These are phyloP conservation scores for Suillus luteus DNA, from an alignment of 768 basidiomycete genomes.

Conservation along the genomic window DNA sequence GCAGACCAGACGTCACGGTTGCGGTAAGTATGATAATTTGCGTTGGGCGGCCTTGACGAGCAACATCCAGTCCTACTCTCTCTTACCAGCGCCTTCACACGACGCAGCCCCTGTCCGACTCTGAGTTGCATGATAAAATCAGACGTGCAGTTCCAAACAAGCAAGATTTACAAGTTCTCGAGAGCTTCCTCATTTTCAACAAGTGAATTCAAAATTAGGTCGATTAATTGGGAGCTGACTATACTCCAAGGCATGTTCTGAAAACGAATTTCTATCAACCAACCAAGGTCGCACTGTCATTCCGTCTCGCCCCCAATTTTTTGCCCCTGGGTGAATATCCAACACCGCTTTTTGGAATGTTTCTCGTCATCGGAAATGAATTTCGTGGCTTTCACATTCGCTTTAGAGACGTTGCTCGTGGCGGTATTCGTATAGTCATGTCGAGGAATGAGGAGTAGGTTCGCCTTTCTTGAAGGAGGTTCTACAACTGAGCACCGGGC, in stretches of 20 bases:
- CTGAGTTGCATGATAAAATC: constrained; percentile 85
- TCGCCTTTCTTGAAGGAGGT: not conserved
- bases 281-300: constrained; percentile 95
- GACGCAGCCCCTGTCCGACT: constrained; percentile 79
- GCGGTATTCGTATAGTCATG: constrained; percentile 93
- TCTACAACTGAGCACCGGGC: not conserved
- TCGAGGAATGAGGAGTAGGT: constrained; percentile 89
- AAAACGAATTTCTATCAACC: constrained; percentile 99
- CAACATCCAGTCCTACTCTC: constrained; percentile 74
- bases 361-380: constrained; percentile 91
- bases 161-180: constrained; percentile 91
- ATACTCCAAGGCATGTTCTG: constrained; percentile 64
- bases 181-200: constrained; percentile 96
- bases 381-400: constrained; percentile 94
- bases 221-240: constrained; percentile 13
- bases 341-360: constrained; percentile 89
- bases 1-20: constrained; percentile 54
- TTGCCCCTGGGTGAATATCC: constrained; percentile 95
- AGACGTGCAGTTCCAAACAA: constrained; percentile 83
- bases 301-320: constrained; percentile 92
- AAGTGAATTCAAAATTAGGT: constrained; percentile 46
- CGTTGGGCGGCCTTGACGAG: not conserved
- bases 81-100: constrained; percentile 94
- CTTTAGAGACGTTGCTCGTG: constrained; percentile 95
- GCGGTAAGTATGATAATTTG: constrained; percentile 52